Percentiles rank a stretch among this genome's conserved stretches.
Evolutionary conservation across 139 green algal species (phyloP).

Genomic region (Chlamydomonas incerta): DNA sequence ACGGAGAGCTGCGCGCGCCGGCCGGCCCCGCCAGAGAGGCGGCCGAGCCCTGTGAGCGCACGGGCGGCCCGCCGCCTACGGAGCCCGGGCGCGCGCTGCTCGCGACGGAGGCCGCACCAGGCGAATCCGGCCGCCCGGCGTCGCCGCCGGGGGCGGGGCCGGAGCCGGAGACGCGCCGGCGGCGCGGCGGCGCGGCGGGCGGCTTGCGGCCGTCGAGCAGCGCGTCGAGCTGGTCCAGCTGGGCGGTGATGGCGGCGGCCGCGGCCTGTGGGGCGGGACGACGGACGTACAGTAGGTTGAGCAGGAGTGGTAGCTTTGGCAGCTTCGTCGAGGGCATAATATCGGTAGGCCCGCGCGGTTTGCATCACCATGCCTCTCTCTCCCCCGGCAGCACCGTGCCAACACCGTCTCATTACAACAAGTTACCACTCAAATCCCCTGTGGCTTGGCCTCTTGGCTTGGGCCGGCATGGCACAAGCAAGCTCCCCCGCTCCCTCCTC

Average conservation of each 20-base stretch:
- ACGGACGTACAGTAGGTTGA: background rate
- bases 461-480: too few relatives aligned
- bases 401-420: too few relatives aligned
- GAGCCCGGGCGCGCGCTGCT: background rate
- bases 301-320: too few relatives aligned
- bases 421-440: too few relatives aligned
- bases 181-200: background rate
- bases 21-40: too few relatives aligned
- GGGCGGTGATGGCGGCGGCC: constrained; percentile 20
- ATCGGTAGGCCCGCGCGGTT: too few relatives aligned
- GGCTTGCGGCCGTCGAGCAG: constrained; percentile 28
- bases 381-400: too few relatives aligned
- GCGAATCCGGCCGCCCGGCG: background rate
- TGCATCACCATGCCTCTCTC: too few relatives aligned
- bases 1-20: too few relatives aligned
- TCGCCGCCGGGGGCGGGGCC: background rate
- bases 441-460: too few relatives aligned
- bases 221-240: constrained; percentile 41
- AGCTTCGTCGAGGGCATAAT: too few relatives aligned
- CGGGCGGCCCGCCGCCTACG: background rate
- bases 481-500: too few relatives aligned
- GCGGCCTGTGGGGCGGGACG: background rate
- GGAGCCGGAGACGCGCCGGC: background rate
- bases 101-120: background rate
- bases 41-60: background rate